Evolutionary conservation across 495 filamentous ascomycete genomes (phyloP), one percentile per base, ranked within the genome.

Genomic region (Penicillium lividum): DNA sequence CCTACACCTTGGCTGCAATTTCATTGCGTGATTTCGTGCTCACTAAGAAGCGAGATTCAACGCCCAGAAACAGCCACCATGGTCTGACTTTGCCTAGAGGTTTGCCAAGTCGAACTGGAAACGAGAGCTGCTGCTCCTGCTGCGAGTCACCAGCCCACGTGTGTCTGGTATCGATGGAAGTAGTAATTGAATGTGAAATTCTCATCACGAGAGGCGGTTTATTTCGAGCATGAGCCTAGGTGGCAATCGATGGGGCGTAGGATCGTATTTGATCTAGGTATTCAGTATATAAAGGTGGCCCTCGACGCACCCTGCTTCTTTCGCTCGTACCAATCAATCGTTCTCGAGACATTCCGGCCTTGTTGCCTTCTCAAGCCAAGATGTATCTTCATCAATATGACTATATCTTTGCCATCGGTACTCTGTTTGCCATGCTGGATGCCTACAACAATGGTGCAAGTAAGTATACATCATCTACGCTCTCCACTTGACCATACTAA

Each of bases 401-500:
- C 71, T 90, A 89, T 62, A 77, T 92, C 64, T 89, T 92, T 61
- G 89, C 82, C 67, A 85, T 92, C 56, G 87, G 84, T 78, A 89
- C 85, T 54, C 74, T 91, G 64, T 92, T 92, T 79, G 87, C 88
- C 70, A 80, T 85, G 69, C 79, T 89, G 46, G 87, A 89, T 77
- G 86, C 86, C 56, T 89, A 73, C 79, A 89, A 88, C 76, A 88
- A 86, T 73, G 83, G 84, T 62, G 83, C 82, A 46, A 85, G 82
- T 85, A 65, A 74, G 82, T 80, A 40, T 16, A n/a, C 38, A 40
- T 16, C 10, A 28, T 36, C 15, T 5, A 42, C 31, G 31, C 16
- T 43, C 36, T 10, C 22, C 10, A 53, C 22, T 22, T 22, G 15
- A 31, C 16, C 36, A 16, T 15, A 31, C 34, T 38, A 34, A 25